These are phyloP conservation scores for Plantago ovata DNA, from an alignment of 257 asterid species.

Conservation along the genomic window DNA sequence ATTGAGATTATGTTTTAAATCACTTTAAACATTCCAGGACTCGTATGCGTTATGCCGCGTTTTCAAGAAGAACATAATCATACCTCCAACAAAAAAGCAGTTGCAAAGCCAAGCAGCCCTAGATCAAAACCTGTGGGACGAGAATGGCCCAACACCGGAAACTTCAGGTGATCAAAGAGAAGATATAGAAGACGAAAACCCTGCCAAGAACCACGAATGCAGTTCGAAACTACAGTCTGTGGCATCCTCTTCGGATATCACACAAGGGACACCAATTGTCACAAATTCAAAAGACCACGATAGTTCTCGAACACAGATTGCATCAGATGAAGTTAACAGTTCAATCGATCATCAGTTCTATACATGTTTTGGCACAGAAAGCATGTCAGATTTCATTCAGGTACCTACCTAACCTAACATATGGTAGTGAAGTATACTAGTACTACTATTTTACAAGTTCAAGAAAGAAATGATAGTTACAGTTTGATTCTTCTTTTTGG, in stretches of 20 bases:
- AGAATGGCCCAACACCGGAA: slow-evolving; percentile 31
- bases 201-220: slow-evolving; percentile 2
- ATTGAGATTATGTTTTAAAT: too few relatives aligned
- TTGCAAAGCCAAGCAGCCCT: slow-evolving; percentile 13
- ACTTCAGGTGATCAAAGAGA: slow-evolving; percentile 31
- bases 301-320: slow-evolving; percentile 26
- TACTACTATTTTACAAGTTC: not conserved
- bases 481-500: not conserved
- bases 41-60: slow-evolving; percentile 65
- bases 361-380: slow-evolving; percentile 17
- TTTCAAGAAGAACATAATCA: slow-evolving; percentile 48
- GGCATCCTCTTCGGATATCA: slow-evolving; percentile 46
- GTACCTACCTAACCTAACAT: slow-evolving; percentile 16
- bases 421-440: not conserved
- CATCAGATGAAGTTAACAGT: slow-evolving; percentile 45
- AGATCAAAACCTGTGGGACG: slow-evolving; percentile 37
- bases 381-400: slow-evolving; percentile 40
- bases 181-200: slow-evolving; percentile 22
- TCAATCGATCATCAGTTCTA: slow-evolving; percentile 34
- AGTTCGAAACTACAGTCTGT: slow-evolving; percentile 30
- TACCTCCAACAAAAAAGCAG: slow-evolving; percentile 24
- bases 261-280: slow-evolving; percentile 32
- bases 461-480: not conserved
- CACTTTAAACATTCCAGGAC: slow-evolving; percentile 30
- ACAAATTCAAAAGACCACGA: slow-evolving; percentile 17